A percentile compares a stretch with the other conserved stretches of the same genome.
Evolutionary conservation across 2,329 filamentous ascomycete species (phyloP).

Genomic region (Colletotrichum lini): DNA sequence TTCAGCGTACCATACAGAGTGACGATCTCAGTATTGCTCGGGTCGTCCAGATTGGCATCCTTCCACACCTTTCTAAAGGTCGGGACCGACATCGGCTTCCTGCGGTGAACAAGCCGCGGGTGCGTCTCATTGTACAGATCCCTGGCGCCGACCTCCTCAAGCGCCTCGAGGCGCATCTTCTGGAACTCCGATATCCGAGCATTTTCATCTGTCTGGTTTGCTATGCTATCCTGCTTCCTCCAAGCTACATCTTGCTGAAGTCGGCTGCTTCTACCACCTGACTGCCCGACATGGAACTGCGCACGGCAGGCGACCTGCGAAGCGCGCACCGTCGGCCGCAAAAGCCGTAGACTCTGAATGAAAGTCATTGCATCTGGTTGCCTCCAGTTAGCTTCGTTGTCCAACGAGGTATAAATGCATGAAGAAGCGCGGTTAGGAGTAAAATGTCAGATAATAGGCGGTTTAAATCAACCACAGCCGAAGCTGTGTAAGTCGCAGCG

Average conservation of each 20-base stretch:
- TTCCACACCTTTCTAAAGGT: slow-evolving; percentile 35
- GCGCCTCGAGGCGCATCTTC: slow-evolving; percentile 30
- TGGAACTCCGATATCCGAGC: slow-evolving; percentile 36
- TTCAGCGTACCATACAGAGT: slow-evolving; percentile 48
- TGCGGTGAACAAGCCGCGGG: slow-evolving; percentile 40
- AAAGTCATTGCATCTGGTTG: slow-evolving; percentile 52
- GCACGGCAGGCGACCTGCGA: slow-evolving; percentile 26
- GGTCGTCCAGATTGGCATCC: slow-evolving; percentile 20
- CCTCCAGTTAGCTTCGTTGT: slow-evolving; percentile 36
- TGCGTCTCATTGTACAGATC: slow-evolving; percentile 37
- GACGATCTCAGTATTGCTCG: slow-evolving; percentile 31
- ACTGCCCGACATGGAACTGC: slow-evolving; percentile 28
- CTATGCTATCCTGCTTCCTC: slow-evolving; percentile 23
- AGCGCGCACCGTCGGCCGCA: slow-evolving; percentile 43
- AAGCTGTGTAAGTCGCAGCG: slow-evolving; percentile 65
- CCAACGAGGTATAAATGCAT: slow-evolving; percentile 44
- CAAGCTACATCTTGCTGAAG: slow-evolving; percentile 26
- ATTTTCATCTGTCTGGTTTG: not conserved
- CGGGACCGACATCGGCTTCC: slow-evolving; percentile 37
- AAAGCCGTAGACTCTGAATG: slow-evolving; percentile 53
- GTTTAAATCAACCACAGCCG: slow-evolving; percentile 60
- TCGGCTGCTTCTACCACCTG: slow-evolving; percentile 31
- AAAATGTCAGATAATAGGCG: slow-evolving; percentile 56
- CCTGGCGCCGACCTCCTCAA: slow-evolving; percentile 27
- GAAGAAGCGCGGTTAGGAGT: slow-evolving; percentile 34